Evolutionary conservation across 495 filamentous ascomycete species (phyloP).

Genomic region (Aspergillus biplanus): DNA sequence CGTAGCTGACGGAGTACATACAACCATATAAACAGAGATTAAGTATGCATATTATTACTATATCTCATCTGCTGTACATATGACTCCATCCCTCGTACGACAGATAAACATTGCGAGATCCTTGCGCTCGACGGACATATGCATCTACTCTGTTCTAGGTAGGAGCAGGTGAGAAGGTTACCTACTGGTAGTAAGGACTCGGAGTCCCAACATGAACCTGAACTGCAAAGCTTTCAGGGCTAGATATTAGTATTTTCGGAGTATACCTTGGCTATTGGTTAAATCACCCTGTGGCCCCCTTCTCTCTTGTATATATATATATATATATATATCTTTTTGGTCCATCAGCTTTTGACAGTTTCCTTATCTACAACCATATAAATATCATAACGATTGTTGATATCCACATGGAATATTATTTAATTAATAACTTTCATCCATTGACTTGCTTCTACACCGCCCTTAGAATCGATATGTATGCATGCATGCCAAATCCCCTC

Average conservation of each 20-base stretch:
- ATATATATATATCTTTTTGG: no score
- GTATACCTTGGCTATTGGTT: no score
- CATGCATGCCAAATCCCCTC: slow-evolving; percentile 19
- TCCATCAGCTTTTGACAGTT: no score
- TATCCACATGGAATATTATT: slow-evolving; percentile 14
- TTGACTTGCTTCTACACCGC: slow-evolving; percentile 24
- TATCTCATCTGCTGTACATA: slow-evolving; percentile 4
- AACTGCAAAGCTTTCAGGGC: no score
- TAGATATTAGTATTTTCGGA: no score
- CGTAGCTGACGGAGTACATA: background rate
- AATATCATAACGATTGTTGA: no score
- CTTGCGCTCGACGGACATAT: background rate
- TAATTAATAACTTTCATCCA: slow-evolving; percentile 14
- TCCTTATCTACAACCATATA: no score
- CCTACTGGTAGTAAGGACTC: no score
- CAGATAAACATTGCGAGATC: background rate
- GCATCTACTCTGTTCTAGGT: background rate
- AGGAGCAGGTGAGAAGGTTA: background rate
- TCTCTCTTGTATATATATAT: no score
- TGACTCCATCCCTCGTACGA: background rate
- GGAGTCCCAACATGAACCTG: no score
- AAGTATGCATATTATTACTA: background rate
- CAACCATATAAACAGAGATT: slow-evolving; percentile 2
- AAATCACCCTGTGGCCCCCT: no score
- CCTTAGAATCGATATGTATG: slow-evolving; percentile 19